These are phyloP conservation scores for Grifola frondosa DNA, from an alignment of 1,284 basidiomycete genomes.

Conservation along the genomic window DNA sequence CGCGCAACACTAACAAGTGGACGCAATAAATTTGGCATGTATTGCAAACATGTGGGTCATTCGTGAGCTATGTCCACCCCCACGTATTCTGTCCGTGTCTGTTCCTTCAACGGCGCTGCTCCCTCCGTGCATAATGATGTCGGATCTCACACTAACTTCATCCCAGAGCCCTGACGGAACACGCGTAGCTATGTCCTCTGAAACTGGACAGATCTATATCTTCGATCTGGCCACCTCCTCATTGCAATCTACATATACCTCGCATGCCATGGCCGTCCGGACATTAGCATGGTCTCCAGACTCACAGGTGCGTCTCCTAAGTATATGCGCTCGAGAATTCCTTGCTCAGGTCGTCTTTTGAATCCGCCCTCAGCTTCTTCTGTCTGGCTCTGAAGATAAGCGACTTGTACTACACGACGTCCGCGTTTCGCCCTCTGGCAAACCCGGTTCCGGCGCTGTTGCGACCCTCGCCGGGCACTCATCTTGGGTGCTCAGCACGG, in stretches of 20 bases:
- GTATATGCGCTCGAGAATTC: too few relatives aligned
- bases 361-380: constrained; percentile 54
- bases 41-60: constrained; percentile 68
- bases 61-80: constrained; percentile 2
- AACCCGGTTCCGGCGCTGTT: constrained; percentile 70
- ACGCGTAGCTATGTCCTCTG: constrained; percentile 74
- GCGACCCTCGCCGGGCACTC: constrained; percentile 82
- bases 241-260: constrained; percentile 69
- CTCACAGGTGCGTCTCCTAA: constrained; percentile 54
- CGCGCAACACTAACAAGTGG: constrained; percentile 61
- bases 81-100: constrained; percentile 9
- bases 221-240: constrained; percentile 72
- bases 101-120: constrained; percentile 1
- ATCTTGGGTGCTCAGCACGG: constrained; percentile 82
- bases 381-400: constrained; percentile 87
- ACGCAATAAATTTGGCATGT: constrained; percentile 81
- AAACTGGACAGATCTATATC: constrained; percentile 79
- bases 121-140: neutral
- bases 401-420: constrained; percentile 86
- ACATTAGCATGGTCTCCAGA: constrained; percentile 84
- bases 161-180: constrained; percentile 81
- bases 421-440: constrained; percentile 54
- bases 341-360: too few relatives aligned
- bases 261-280: constrained; percentile 84
- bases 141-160: neutral